A percentile compares a stretch with the other conserved stretches of the same genome.
phyloP scores from a whole-genome alignment of 1,139 yeast genomes.

The Protomyces macrosporus region DNA sequence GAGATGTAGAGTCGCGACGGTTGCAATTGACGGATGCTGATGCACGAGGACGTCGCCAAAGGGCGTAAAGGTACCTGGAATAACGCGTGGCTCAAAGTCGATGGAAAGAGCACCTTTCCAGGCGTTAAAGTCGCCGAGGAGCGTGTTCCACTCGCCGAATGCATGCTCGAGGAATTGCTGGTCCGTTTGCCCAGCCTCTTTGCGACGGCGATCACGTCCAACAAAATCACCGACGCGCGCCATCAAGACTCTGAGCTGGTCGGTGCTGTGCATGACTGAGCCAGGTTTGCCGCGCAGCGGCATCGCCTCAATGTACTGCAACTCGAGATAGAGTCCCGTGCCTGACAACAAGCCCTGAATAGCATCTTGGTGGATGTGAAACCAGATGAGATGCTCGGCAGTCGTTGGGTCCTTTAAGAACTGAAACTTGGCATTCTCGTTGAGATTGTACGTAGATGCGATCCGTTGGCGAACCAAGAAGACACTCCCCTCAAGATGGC shows the following conservation, averaged over 20 bases:
- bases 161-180: neutral
- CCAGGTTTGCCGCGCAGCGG: slow-evolving; percentile 16
- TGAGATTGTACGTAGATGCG: neutral
- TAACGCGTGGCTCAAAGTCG: neutral
- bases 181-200: neutral
- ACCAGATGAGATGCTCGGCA: slow-evolving; percentile 22
- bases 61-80: slow-evolving; percentile 8
- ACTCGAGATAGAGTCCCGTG: slow-evolving; percentile 5
- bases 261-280: slow-evolving; percentile 5
- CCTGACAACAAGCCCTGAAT: slow-evolving; percentile 12
- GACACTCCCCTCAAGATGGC: slow-evolving; percentile 29
- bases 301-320: slow-evolving; percentile 6
- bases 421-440: neutral
- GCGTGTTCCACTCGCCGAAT: slow-evolving; percentile 1
- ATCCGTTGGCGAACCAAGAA: slow-evolving; percentile 18
- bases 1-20: slow-evolving; percentile 5
- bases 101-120: slow-evolving; percentile 6
- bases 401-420: neutral
- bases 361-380: slow-evolving; percentile 19
- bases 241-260: slow-evolving; percentile 11
- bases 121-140: slow-evolving; percentile 1
- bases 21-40: slow-evolving; percentile 21
- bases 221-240: slow-evolving; percentile 16
- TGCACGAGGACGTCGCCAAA: slow-evolving; percentile 5
- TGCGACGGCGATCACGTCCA: slow-evolving; percentile 2